phyloP scores from a whole-genome alignment of 140 eudicot genomes.

The Flaveria floridana region DNA sequence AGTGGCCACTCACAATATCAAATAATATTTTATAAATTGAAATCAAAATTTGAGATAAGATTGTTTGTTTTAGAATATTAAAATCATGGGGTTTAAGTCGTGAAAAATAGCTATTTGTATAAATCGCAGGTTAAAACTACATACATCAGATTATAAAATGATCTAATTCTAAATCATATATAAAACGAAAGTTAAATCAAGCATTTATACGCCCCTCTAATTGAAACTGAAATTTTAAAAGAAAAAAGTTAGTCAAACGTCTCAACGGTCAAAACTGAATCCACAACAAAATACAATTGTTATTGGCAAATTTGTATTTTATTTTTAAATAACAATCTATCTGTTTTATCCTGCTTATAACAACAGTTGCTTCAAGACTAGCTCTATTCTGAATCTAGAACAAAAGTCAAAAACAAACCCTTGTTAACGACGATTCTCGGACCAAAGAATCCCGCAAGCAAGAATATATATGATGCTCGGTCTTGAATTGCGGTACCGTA shows the following conservation, averaged over 20 bases:
- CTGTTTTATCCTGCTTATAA: background rate
- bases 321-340: background rate
- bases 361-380: background rate
- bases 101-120: no score
- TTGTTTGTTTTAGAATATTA: no score
- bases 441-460: background rate
- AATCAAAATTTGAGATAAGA: background rate
- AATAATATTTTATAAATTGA: background rate
- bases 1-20: slow-evolving; percentile 11
- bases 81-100: no score
- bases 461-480: background rate
- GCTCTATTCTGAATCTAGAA: background rate
- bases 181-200: no score
- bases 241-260: slow-evolving; percentile 1
- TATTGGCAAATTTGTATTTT: background rate
- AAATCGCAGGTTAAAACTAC: no score
- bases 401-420: background rate
- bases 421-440: background rate
- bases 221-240: background rate
- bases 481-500: background rate
- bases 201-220: background rate
- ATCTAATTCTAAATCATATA: no score
- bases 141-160: no score
- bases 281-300: background rate
- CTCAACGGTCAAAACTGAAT: background rate